A percentile compares a stretch with the other conserved stretches of the same genome.
Evolutionary conservation across 1,284 basidiomycete species (phyloP).

Genomic region (Singerocomus rubriflavus): DNA sequence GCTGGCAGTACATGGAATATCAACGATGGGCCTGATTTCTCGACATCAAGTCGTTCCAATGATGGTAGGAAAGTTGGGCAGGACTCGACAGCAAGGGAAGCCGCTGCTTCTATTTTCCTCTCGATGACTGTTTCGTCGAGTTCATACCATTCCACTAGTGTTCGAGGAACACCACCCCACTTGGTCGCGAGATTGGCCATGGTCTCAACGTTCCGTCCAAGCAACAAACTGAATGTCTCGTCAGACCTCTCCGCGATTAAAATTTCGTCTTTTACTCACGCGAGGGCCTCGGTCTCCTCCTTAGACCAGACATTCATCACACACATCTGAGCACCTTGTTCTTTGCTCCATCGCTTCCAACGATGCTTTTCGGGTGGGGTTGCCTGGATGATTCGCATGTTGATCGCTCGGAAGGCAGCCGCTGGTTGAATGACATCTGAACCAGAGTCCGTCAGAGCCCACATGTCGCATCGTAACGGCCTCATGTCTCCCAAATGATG

Average conservation of each 20-base stretch:
- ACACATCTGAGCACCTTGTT: background rate
- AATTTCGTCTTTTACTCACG: background rate
- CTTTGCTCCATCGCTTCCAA: background rate
- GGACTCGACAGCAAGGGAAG: background rate
- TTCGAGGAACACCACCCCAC: conserved; percentile 1
- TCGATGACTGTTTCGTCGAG: rapidly evolving
- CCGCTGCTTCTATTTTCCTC: no score
- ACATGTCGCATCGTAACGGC: background rate
- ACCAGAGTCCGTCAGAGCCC: background rate
- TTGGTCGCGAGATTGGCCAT: background rate
- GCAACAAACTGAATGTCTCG: background rate
- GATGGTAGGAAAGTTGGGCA: rapidly evolving
- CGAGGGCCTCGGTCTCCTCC: background rate
- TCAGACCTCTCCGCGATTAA: background rate
- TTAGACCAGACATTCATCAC: conserved; percentile 4
- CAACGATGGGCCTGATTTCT: no score
- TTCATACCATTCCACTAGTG: background rate
- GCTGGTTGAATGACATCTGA: rapidly evolving
- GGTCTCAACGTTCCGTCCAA: background rate
- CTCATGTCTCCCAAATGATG: rapidly evolving
- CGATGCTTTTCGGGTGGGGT: background rate
- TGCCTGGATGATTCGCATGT: background rate
- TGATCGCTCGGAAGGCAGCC: rapidly evolving
- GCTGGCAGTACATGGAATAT: no score
- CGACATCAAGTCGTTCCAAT: no score